Conservation (phyloP, 139 green algal genomes). For the Yamagishiella unicocca region DNA sequence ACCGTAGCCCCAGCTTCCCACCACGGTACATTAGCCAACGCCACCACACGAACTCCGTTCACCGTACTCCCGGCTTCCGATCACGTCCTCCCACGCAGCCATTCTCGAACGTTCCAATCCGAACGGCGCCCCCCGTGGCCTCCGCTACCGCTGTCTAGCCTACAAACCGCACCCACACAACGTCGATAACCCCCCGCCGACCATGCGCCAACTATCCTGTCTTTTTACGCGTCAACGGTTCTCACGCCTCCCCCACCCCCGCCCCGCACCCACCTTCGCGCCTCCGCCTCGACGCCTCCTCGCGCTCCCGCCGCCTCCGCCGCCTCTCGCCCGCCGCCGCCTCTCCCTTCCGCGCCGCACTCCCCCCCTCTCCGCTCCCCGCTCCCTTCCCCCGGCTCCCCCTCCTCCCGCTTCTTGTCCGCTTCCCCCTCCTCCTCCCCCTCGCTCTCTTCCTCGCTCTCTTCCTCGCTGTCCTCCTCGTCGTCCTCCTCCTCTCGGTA, state of each 20-base stretch:
- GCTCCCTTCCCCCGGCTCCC: background rate
- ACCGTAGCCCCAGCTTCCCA: no score
- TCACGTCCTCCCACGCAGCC: no score
- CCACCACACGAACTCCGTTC: no score
- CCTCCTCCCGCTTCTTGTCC: background rate
- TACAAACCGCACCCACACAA: background rate
- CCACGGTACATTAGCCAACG: no score
- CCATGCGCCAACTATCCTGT: no score
- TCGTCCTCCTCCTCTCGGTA: slow-evolving; percentile 30
- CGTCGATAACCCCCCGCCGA: background rate
- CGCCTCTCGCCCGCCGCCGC: background rate
- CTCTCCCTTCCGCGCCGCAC: background rate
- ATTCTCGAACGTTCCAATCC: no score
- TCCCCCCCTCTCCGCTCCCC: background rate
- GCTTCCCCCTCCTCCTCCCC: background rate
- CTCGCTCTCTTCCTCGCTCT: background rate
- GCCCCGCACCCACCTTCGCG: slow-evolving; percentile 47
- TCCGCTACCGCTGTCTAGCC: no score
- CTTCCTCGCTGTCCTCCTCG: slow-evolving; percentile 52
- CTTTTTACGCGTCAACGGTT: no score
- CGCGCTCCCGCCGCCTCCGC: background rate
- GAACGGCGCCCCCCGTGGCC: no score
- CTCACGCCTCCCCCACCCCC: background rate
- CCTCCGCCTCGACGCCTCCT: slow-evolving; percentile 29
- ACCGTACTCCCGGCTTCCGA: no score